Evolutionary conservation across 768 basidiomycete species (phyloP).

Genomic region (Boletus patriciae): DNA sequence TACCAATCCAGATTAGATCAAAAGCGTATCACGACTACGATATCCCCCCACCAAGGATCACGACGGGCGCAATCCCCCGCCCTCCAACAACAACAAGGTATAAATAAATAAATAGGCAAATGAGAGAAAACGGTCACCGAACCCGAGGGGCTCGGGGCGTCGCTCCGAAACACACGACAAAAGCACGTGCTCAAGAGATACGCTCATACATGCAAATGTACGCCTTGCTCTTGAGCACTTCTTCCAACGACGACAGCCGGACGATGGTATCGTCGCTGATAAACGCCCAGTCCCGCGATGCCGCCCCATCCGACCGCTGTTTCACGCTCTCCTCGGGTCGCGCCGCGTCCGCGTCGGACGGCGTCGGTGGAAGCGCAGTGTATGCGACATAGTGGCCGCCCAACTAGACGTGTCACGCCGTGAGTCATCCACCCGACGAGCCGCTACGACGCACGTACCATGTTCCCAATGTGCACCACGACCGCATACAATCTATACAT

Average conservation of each 20-base stretch:
- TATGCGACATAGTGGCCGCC: slow-evolving; percentile 91
- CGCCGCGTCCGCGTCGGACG: slow-evolving; percentile 11
- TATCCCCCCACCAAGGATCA: too few relatives aligned
- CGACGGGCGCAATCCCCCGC: too few relatives aligned
- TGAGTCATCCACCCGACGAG: neutral
- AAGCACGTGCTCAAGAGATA: slow-evolving; percentile 42
- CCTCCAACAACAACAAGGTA: too few relatives aligned
- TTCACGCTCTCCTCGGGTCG: slow-evolving; percentile 15
- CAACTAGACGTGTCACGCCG: slow-evolving; percentile 45
- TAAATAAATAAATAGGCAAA: too few relatives aligned
- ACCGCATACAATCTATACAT: slow-evolving; percentile 77
- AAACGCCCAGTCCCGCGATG: slow-evolving; percentile 76
- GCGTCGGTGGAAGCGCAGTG: slow-evolving; percentile 60
- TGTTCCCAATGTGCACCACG: slow-evolving; percentile 84
- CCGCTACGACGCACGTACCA: slow-evolving; percentile 51
- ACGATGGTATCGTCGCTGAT: slow-evolving; percentile 92
- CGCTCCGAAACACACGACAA: slow-evolving; percentile 3
- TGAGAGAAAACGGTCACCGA: too few relatives aligned
- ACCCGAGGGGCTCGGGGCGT: too few relatives aligned
- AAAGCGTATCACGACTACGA: too few relatives aligned
- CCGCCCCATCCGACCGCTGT: neutral
- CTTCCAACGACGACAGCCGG: slow-evolving; percentile 76
- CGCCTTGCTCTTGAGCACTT: slow-evolving; percentile 87
- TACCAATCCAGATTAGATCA: too few relatives aligned
- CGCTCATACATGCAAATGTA: slow-evolving; percentile 94